A percentile compares a stretch with the other conserved stretches of the same genome.
Conservation (phyloP, 306 rosid species). For the Castanospermum australe region DNA sequence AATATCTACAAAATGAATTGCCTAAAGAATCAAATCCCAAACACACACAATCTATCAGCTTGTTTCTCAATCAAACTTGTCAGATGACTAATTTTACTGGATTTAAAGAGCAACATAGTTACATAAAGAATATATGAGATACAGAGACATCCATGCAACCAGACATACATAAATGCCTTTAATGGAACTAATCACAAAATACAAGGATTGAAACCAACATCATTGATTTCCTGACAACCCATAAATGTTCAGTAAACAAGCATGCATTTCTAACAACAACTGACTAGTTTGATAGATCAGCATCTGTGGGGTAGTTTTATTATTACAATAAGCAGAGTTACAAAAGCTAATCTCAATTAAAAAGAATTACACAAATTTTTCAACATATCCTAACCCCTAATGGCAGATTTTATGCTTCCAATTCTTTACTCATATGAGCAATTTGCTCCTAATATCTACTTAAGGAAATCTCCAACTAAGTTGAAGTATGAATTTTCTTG, state of each 20-base stretch:
- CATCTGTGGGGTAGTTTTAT: not conserved
- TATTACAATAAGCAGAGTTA: conserved; percentile 20
- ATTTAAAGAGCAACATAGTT: not conserved
- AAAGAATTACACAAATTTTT: conserved; percentile 20
- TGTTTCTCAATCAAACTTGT: not conserved
- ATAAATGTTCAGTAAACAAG: conserved; percentile 2
- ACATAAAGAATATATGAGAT: not conserved
- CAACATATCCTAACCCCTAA: conserved; percentile 22
- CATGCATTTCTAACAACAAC: not conserved
- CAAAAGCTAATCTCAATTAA: conserved; percentile 16
- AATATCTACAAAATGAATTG: not conserved
- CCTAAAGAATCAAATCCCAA: not conserved
- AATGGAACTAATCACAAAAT: not conserved
- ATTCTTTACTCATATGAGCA: conserved; percentile 24
- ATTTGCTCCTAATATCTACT: conserved; percentile 19
- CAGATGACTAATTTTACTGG: not conserved
- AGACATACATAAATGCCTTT: not conserved
- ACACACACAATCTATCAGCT: not conserved
- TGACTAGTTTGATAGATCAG: not conserved
- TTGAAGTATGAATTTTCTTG: not conserved
- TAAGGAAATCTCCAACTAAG: conserved; percentile 20
- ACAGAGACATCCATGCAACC: not conserved
- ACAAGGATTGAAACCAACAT: not conserved
- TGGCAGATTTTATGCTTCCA: conserved; percentile 21
- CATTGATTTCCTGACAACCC: not conserved